phyloP scores from a whole-genome alignment of 768 basidiomycete genomes.

The Cubamyces lactineus region DNA sequence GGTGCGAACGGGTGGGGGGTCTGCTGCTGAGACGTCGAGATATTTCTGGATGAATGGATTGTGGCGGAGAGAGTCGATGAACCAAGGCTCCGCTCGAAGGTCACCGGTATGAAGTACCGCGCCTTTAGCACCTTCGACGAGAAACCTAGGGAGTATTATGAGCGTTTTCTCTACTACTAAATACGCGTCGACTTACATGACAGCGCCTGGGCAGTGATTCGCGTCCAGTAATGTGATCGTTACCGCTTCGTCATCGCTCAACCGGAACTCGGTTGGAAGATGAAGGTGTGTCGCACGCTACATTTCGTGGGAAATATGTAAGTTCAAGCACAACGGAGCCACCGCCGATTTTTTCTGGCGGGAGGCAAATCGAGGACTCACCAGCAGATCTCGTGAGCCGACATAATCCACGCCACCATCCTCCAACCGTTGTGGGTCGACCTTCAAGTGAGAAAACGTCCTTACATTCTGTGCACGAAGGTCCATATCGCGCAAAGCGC shows the following conservation, averaged over 20 bases:
- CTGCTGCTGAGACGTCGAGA: conserved; percentile 40
- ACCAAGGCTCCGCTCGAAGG: conserved; percentile 84
- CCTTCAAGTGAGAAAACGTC: conserved; percentile 71
- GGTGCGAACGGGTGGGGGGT: neutral
- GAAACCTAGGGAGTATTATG: conserved; percentile 57
- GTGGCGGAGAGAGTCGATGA: conserved; percentile 64
- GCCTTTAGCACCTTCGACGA: conserved; percentile 71
- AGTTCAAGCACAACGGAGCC: neutral
- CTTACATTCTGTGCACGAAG: conserved; percentile 52
- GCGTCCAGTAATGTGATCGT: conserved; percentile 84
- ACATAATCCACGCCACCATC: conserved; percentile 53
- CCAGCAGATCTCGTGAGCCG: conserved; percentile 70
- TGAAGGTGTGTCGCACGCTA: conserved; percentile 65
- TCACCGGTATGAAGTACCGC: conserved; percentile 93
- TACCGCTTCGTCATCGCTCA: conserved; percentile 60
- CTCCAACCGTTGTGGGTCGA: conserved; percentile 49
- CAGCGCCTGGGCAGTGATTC: conserved; percentile 93
- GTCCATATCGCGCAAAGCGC: conserved; percentile 57
- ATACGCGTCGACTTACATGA: conserved; percentile 64
- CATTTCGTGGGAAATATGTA: neutral
- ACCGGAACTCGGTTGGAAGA: conserved; percentile 61
- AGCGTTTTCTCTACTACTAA: neutral
- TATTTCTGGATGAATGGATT: conserved; percentile 79
- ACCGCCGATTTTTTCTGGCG: neutral
- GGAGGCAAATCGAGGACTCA: conserved; percentile 37